Conservation (phyloP, 352 stramenopile genomes). For the Paralagenidium karlingii region DNA sequence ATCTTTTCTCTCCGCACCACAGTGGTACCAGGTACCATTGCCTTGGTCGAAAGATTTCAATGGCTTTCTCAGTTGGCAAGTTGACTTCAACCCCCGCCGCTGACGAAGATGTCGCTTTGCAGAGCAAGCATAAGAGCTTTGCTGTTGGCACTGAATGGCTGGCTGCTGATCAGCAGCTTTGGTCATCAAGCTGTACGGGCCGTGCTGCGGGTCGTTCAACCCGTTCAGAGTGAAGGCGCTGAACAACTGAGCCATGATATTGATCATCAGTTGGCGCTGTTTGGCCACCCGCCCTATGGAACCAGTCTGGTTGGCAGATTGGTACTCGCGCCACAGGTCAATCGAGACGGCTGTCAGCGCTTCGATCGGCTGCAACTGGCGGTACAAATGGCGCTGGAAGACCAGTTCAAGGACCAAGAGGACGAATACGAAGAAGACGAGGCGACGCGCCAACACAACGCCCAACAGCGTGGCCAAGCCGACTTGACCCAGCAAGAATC, state of each 20-base stretch:
- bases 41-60: too few relatives aligned
- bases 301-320: slow-evolving; percentile 5
- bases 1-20: too few relatives aligned
- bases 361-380: slow-evolving; percentile 1
- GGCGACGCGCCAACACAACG: too few relatives aligned
- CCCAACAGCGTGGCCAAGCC: too few relatives aligned
- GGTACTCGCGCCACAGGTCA: slow-evolving; percentile 1
- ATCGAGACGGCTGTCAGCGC: slow-evolving; percentile 2
- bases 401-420: background rate
- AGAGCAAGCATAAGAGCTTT: too few relatives aligned
- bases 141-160: too few relatives aligned
- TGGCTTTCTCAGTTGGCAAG: too few relatives aligned
- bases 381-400: background rate
- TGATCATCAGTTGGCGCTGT: slow-evolving; percentile 10
- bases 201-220: slow-evolving; percentile 8
- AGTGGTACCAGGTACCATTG: too few relatives aligned
- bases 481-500: too few relatives aligned
- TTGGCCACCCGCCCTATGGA: slow-evolving; percentile 8
- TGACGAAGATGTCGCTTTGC: too few relatives aligned
- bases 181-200: background rate
- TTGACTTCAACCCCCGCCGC: too few relatives aligned
- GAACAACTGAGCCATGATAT: slow-evolving; percentile 4
- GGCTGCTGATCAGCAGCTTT: background rate
- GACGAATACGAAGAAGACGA: background rate
- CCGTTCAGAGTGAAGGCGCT: background rate